Percentiles rank a stretch among this genome's conserved stretches.
Conservation (phyloP, 2,329 filamentous ascomycete genomes). For the Fusarium redolens region DNA sequence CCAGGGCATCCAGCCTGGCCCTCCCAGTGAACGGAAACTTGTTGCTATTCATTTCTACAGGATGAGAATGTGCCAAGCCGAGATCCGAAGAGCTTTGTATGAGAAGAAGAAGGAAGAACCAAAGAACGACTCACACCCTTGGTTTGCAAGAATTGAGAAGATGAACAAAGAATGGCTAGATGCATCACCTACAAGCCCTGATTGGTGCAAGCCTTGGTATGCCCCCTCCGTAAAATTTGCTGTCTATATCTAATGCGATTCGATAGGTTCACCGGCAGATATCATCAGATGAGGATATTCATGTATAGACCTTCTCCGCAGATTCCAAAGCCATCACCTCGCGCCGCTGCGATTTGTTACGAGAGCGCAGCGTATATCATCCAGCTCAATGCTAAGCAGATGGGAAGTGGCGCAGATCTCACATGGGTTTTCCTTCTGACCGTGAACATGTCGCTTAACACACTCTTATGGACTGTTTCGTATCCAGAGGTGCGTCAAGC, state of each 20-base stretch:
- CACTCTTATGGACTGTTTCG: slow-evolving; percentile 89
- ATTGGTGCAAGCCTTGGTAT: slow-evolving; percentile 84
- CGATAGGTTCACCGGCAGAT: slow-evolving; percentile 71
- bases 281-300: slow-evolving; percentile 89
- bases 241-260: slow-evolving; percentile 17
- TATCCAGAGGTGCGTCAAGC: slow-evolving; percentile 83
- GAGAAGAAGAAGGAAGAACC: slow-evolving; percentile 84
- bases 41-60: slow-evolving; percentile 94
- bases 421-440: slow-evolving; percentile 94
- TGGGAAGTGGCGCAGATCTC: slow-evolving; percentile 80
- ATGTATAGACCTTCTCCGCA: slow-evolving; percentile 93
- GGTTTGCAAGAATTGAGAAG: slow-evolving; percentile 83
- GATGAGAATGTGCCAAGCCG: slow-evolving; percentile 87
- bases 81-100: slow-evolving; percentile 88
- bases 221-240: slow-evolving; percentile 41
- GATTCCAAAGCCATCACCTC: slow-evolving; percentile 82
- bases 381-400: slow-evolving; percentile 81
- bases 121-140: slow-evolving; percentile 82
- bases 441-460: slow-evolving; percentile 92
- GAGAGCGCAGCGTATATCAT: slow-evolving; percentile 87
- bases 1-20: slow-evolving; percentile 78
- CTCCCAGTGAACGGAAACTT: slow-evolving; percentile 83
- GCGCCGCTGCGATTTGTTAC: slow-evolving; percentile 85
- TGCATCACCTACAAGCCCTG: slow-evolving; percentile 75
- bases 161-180: slow-evolving; percentile 86